phyloP scores from a whole-genome alignment of 768 basidiomycete species.

The Hygrophoropsis aurantiaca region DNA sequence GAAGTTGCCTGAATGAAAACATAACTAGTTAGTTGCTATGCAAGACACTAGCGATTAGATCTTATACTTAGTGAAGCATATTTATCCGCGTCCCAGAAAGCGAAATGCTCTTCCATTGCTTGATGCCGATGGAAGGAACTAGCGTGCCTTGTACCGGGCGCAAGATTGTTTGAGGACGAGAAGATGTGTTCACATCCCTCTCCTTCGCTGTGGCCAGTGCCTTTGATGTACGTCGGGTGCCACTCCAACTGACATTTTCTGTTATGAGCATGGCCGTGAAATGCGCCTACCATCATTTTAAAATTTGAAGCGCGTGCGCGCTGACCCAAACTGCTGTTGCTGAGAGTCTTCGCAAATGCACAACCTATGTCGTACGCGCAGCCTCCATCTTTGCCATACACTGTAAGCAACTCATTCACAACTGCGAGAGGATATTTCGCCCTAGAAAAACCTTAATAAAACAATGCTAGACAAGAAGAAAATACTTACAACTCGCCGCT shows the following conservation, averaged over 20 bases:
- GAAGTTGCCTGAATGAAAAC: slow-evolving; percentile 1
- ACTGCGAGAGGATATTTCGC: slow-evolving; percentile 22
- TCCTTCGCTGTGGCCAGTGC: slow-evolving; percentile 7
- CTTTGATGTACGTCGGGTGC: slow-evolving; percentile 22
- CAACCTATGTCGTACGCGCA: slow-evolving; percentile 28
- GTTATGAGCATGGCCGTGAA: slow-evolving; percentile 26
- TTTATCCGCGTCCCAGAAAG: slow-evolving; percentile 19
- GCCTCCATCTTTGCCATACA: slow-evolving; percentile 12
- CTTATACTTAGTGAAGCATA: slow-evolving; percentile 6
- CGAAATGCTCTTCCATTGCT: slow-evolving; percentile 12
- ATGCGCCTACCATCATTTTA: background rate
- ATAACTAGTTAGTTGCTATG: slow-evolving; percentile 8
- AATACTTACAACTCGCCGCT: background rate
- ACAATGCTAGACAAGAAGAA: background rate
- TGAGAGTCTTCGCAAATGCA: slow-evolving; percentile 14
- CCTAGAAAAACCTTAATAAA: background rate
- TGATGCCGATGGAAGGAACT: slow-evolving; percentile 2
- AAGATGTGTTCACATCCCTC: slow-evolving; percentile 9
- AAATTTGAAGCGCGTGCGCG: background rate
- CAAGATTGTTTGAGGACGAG: slow-evolving; percentile 4
- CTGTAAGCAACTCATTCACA: slow-evolving; percentile 12
- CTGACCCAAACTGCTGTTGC: slow-evolving; percentile 12
- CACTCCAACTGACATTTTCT: slow-evolving; percentile 23
- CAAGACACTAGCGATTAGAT: background rate
- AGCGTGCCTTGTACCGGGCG: slow-evolving; percentile 2